Evolutionary conservation across 805 yeast species (phyloP), one percentile per base, ranked within the genome.

Genomic region (Schizosaccharomyces lindneri): DNA sequence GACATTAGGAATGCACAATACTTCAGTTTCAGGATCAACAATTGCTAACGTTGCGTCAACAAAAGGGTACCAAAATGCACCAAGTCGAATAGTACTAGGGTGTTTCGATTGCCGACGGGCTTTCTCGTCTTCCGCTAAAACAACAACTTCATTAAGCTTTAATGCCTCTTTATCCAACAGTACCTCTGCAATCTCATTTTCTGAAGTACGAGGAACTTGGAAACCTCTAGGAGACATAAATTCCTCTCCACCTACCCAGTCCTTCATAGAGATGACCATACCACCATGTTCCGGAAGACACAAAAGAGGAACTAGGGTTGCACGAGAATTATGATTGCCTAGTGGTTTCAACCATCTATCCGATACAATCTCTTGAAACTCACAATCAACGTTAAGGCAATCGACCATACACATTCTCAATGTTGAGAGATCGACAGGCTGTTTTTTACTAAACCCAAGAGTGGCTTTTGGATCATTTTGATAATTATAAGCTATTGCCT

Each of bases 211-310:
- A 24, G 64, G 65, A 9, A 61, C 51, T 3, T 73, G 72, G 48
- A 73, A 69, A 43, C 77, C 70, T 1, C 73, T 67, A 59, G 80
- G 75, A 4, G 86, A 85, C 62, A 83, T 67, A 59, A 79, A 79
- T 24, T 83, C 85, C 62, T 79, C 79, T 3, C 79, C 79, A 3
- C 87, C 88, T 17, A 89, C 73, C 87, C 95, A 90, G 70, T 93
- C 99, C 65, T 95, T 77, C 78, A 88, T 79, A 0, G 97, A 81
- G 5, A 93, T 81, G 13, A 89, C 88, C 80, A 90, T 86, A 1
- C 99, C 99, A 43, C 98, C 98, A 68, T 88, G 94, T 69, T 93
- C 98, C 65, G 85, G 81, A 60, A 93, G 73, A 0, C 96, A 85
- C 55, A 93, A 74, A 75, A 93, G 79, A 0, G 99, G 99, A 0